Evolutionary conservation across 1,139 yeast genomes (phyloP).

Genomic region (Hanseniaspora sp.): DNA sequence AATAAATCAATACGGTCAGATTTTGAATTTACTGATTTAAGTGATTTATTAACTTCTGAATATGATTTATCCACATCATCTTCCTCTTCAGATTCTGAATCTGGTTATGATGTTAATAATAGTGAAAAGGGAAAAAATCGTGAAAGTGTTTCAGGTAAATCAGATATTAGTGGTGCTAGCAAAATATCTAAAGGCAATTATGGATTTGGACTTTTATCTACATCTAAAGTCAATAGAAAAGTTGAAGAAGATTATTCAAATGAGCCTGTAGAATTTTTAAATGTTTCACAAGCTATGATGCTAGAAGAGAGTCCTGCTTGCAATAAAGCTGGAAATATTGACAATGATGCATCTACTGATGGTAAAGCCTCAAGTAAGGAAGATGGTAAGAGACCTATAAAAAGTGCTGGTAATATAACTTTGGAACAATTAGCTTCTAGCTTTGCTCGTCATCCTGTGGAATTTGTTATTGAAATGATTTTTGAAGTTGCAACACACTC

Average conservation of each 20-base stretch:
- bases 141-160: slow-evolving; percentile 1
- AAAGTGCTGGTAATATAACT: slow-evolving; percentile 28
- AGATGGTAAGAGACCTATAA: slow-evolving; percentile 17
- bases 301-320: neutral
- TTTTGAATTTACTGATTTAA: neutral
- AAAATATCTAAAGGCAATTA: slow-evolving; percentile 3
- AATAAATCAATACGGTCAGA: neutral
- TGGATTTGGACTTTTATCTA: slow-evolving; percentile 25
- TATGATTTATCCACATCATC: slow-evolving; percentile 10
- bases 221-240: slow-evolving; percentile 23
- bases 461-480: slow-evolving; percentile 44
- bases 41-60: slow-evolving; percentile 4
- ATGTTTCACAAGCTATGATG: slow-evolving; percentile 17
- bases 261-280: slow-evolving; percentile 23
- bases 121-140: neutral
- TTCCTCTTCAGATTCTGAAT: slow-evolving; percentile 21
- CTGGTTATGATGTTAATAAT: neutral
- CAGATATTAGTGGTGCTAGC: neutral
- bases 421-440: slow-evolving; percentile 46
- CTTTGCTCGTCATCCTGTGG: slow-evolving; percentile 43
- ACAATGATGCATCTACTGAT: neutral
- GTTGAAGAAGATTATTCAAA: slow-evolving; percentile 22
- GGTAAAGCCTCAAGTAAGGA: neutral
- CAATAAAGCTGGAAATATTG: neutral
- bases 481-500: slow-evolving; percentile 50